A percentile compares a stretch with the other conserved stretches of the same genome.
Conservation (phyloP, 2,329 filamentous ascomycete species). For the Xylaria sp. region DNA sequence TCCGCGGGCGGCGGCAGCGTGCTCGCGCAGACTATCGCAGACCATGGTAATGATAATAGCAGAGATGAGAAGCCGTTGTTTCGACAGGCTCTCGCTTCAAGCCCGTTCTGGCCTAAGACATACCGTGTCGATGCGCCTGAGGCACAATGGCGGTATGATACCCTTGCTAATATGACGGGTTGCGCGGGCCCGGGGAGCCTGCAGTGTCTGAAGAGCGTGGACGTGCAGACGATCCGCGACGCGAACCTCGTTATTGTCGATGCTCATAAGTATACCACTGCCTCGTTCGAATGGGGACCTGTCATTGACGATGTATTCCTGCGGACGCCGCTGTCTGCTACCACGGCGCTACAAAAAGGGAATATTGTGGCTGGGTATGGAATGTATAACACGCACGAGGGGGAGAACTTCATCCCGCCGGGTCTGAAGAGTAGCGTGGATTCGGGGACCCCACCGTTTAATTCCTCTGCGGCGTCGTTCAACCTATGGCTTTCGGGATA, state of each 20-base stretch:
- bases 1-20: constrained; percentile 66
- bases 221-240: constrained; percentile 64
- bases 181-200: constrained; percentile 62
- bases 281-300: constrained; percentile 69
- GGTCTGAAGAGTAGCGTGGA: constrained; percentile 55
- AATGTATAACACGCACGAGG: constrained; percentile 73
- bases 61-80: constrained; percentile 57
- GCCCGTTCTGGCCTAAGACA: constrained; percentile 70
- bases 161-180: constrained; percentile 59
- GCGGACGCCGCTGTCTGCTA: constrained; percentile 57
- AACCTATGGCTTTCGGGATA: constrained; percentile 65
- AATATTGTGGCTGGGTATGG: constrained; percentile 58
- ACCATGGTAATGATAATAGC: constrained; percentile 43
- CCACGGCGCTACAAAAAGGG: constrained; percentile 46
- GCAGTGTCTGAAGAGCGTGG: constrained; percentile 64
- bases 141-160: constrained; percentile 63
- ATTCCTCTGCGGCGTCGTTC: constrained; percentile 62
- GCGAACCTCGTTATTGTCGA: constrained; percentile 61
- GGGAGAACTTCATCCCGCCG: constrained; percentile 69
- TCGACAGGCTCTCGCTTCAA: constrained; percentile 59
- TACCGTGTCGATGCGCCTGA: constrained; percentile 63
- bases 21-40: constrained; percentile 63
- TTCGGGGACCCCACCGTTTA: constrained; percentile 57
- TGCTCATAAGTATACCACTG: constrained; percentile 64
- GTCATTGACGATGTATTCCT: constrained; percentile 69